Evolutionary conservation across 2,329 filamentous ascomycete genomes (phyloP).

Genomic region (Magnaporthiopsis poae): DNA sequence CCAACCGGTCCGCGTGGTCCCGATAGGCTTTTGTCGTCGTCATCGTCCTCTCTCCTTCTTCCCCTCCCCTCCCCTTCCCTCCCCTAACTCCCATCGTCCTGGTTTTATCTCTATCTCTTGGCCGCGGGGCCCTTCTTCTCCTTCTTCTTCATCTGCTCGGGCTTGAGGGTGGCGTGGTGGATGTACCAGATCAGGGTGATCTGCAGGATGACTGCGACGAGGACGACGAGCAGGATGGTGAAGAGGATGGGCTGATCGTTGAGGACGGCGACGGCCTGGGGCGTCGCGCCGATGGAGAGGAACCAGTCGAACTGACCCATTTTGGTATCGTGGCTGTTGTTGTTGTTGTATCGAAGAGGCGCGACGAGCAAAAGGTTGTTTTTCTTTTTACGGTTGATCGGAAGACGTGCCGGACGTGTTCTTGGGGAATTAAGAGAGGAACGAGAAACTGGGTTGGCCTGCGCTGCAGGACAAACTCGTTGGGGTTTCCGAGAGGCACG

Average conservation of each 20-base stretch:
- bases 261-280: constrained; percentile 47
- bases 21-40: no score
- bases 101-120: constrained; percentile 9
- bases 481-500: neutral
- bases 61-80: neutral
- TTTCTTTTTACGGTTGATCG: neutral
- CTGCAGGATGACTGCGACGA: constrained; percentile 39
- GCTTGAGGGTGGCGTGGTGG: constrained; percentile 50
- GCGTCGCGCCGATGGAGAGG: constrained; percentile 45
- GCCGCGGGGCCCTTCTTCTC: constrained; percentile 22
- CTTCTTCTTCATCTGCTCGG: constrained; percentile 49
- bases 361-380: neutral
- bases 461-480: constrained; percentile 12
- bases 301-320: constrained; percentile 48
- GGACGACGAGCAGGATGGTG: constrained; percentile 45
- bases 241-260: constrained; percentile 53
- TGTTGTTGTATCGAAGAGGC: constrained; percentile 18
- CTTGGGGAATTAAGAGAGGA: constrained; percentile 8
- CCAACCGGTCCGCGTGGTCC: no score
- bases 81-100: no score
- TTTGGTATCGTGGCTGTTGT: neutral
- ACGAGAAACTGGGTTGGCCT: constrained; percentile 7
- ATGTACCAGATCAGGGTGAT: constrained; percentile 45
- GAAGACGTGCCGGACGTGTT: constrained; percentile 7
- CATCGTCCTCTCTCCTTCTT: neutral